These are phyloP conservation scores for Clarkia xantiana DNA, from an alignment of 345 rosid genomes.

Conservation along the genomic window DNA sequence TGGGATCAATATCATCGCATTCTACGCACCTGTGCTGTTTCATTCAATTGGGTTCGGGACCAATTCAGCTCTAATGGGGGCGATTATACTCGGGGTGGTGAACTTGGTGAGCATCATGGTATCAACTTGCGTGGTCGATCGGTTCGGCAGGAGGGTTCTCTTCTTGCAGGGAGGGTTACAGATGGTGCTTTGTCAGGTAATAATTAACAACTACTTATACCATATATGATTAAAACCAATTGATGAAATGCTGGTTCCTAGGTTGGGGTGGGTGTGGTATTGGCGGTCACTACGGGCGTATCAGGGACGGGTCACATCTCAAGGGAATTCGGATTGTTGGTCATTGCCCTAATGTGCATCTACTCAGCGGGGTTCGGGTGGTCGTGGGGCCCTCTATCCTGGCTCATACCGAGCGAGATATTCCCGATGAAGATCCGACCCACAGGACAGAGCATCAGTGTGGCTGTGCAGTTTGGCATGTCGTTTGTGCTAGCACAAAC, in stretches of 20 bases:
- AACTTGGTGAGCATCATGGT: slow-evolving; percentile 48
- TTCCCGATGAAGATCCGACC: slow-evolving; percentile 54
- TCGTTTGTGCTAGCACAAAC: slow-evolving; percentile 43
- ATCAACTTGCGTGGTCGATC: slow-evolving; percentile 50
- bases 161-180: slow-evolving; percentile 51
- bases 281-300: slow-evolving; percentile 25
- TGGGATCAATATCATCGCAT: slow-evolving; percentile 64
- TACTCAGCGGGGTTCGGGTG: slow-evolving; percentile 60
- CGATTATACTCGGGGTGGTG: slow-evolving; percentile 56
- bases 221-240: neutral
- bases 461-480: slow-evolving; percentile 31
- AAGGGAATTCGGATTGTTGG: slow-evolving; percentile 22
- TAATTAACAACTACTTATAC: slow-evolving; percentile 1
- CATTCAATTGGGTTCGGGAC: slow-evolving; percentile 66
- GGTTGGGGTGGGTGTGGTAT: slow-evolving; percentile 23
- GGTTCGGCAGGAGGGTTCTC: slow-evolving; percentile 57
- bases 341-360: slow-evolving; percentile 36
- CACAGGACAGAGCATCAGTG: slow-evolving; percentile 45
- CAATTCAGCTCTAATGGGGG: slow-evolving; percentile 45
- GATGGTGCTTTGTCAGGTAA: slow-evolving; percentile 62
- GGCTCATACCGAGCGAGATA: slow-evolving; percentile 60
- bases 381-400: slow-evolving; percentile 60
- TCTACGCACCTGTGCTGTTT: slow-evolving; percentile 69
- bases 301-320: slow-evolving; percentile 29
- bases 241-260: neutral